phyloP scores from a whole-genome alignment of 371 early-diverging fungal species.

The Mucor circinelloides region DNA sequence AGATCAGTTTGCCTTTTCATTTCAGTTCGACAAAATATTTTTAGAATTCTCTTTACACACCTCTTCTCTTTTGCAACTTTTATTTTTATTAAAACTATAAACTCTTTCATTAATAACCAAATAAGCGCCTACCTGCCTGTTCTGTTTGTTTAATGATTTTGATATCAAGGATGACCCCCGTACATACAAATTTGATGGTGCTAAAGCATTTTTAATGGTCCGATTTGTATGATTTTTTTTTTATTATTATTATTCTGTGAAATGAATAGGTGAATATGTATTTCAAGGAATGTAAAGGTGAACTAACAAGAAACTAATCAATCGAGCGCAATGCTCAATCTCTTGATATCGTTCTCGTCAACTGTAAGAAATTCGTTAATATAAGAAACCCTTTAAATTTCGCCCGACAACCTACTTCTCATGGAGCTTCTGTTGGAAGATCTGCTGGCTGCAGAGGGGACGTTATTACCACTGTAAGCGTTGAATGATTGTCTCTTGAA shows the following conservation, averaged over 20 bases:
- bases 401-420: constrained; percentile 9
- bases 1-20: neutral
- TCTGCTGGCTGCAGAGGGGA: neutral
- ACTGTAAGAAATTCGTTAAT: neutral
- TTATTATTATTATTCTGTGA: neutral
- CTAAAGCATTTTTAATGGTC: neutral
- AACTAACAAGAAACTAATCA: neutral
- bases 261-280: neutral
- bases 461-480: neutral
- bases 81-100: neutral
- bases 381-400: no score
- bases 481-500: constrained; percentile 29
- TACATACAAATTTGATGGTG: neutral
- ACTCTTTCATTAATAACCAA: constrained; percentile 1
- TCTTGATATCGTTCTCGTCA: constrained; percentile 8
- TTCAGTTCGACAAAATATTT: neutral
- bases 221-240: neutral
- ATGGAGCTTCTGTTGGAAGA: constrained; percentile 27
- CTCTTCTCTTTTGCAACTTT: neutral
- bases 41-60: constrained; percentile 1
- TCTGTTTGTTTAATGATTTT: neutral
- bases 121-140: neutral
- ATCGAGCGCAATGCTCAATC: constrained; percentile 10
- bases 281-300: neutral
- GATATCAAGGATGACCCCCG: neutral